Evolutionary conservation across 1,284 basidiomycete genomes (phyloP).

Genomic region (Irpex lacteus): DNA sequence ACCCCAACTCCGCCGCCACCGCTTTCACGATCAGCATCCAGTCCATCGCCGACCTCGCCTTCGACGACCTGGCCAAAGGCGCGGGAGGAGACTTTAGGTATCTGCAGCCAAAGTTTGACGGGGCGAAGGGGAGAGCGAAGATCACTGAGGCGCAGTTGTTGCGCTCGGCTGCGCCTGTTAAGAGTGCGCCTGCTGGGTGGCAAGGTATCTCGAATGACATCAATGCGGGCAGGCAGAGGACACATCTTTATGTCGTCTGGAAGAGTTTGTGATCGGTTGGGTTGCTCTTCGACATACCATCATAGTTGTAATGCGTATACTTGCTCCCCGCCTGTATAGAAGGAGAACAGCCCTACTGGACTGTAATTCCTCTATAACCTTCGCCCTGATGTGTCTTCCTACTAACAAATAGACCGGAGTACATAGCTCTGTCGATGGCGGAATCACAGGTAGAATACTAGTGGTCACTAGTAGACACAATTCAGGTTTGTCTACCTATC

Average conservation of each 20-base stretch:
- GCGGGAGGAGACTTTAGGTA: conserved; percentile 6
- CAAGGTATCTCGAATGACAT: conserved; percentile 7
- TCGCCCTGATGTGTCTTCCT: too few relatives aligned
- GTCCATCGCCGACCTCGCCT: conserved; percentile 7
- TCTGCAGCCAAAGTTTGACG: conserved; percentile 3
- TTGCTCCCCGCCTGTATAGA: too few relatives aligned
- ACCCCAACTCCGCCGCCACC: conserved; percentile 4
- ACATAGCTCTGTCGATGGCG: too few relatives aligned
- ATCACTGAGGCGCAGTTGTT: conserved; percentile 7
- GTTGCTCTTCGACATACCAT: neutral
- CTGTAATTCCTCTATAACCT: too few relatives aligned
- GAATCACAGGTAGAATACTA: too few relatives aligned
- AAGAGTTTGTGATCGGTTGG: neutral
- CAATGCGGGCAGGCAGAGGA: conserved; percentile 4
- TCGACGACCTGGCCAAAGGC: conserved; percentile 6
- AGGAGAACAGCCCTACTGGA: too few relatives aligned
- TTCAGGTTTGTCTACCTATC: too few relatives aligned
- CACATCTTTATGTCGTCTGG: conserved; percentile 8
- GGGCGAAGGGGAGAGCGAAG: neutral
- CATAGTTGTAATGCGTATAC: too few relatives aligned
- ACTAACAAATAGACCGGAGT: too few relatives aligned
- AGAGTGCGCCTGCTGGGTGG: conserved; percentile 3
- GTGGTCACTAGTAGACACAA: too few relatives aligned
- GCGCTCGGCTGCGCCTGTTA: neutral
- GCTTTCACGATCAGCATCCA: conserved; percentile 4